These are phyloP conservation scores for Scenedesmus sp. DNA, from an alignment of 163 green algal species.

Conservation along the genomic window DNA sequence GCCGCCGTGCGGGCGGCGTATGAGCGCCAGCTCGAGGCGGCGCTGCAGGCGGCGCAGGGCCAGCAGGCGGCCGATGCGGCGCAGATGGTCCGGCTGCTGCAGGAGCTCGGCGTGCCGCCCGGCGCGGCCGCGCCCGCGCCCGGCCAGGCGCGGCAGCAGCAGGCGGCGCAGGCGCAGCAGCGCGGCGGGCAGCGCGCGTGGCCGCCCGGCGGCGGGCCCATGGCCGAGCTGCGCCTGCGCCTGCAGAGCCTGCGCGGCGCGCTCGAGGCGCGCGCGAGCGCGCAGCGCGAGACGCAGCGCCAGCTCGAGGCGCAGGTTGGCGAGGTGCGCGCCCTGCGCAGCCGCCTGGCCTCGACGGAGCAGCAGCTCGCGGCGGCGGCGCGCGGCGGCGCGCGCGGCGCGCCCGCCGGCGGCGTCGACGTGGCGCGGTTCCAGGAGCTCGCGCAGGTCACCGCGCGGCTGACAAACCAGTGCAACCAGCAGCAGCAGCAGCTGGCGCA, in stretches of 20 bases:
- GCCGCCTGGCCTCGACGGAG: conserved; percentile 22
- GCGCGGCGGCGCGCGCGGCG: background rate
- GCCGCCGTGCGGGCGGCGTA: too few relatives aligned
- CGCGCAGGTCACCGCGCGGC: background rate
- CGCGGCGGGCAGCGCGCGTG: too few relatives aligned
- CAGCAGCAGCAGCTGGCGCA: conserved; percentile 40
- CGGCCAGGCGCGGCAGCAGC: too few relatives aligned
- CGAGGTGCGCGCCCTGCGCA: conserved; percentile 11
- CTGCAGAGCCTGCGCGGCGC: background rate
- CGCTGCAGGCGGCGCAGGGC: too few relatives aligned
- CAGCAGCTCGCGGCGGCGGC: conserved; percentile 21
- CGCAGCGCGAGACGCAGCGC: conserved; percentile 23
- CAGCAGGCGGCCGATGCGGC: conserved; percentile 12
- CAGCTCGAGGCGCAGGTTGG: conserved; percentile 29
- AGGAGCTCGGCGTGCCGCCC: conserved; percentile 23
- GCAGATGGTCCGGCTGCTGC: conserved; percentile 5
- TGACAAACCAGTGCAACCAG: conserved; percentile 33
- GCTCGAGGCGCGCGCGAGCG: background rate
- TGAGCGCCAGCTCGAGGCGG: too few relatives aligned
- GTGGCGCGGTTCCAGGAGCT: conserved; percentile 29
- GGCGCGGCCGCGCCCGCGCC: too few relatives aligned
- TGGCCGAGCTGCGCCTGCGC: background rate
- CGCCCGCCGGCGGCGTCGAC: conserved; percentile 5
- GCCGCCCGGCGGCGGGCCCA: too few relatives aligned
- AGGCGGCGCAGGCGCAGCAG: too few relatives aligned